Conservation (phyloP, 2,329 filamentous ascomycete species). For the Juglanconis oblonga region DNA sequence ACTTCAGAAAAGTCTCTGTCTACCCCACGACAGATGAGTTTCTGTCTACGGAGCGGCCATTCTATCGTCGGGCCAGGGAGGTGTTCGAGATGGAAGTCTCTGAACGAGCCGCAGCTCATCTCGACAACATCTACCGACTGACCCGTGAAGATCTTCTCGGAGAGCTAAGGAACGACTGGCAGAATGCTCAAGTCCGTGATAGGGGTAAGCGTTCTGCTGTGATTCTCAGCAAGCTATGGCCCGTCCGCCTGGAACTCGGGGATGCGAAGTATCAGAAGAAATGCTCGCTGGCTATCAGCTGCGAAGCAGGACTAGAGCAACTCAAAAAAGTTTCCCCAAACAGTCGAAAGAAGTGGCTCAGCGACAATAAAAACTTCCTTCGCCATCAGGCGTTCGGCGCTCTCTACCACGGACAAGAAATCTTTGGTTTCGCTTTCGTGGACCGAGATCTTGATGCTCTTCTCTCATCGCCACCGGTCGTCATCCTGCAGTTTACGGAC, state of each 20-base stretch:
- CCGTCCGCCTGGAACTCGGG: slow-evolving; percentile 36
- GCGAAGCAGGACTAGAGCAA: slow-evolving; percentile 41
- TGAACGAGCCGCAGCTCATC: slow-evolving; percentile 45
- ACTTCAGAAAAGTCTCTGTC: slow-evolving; percentile 61
- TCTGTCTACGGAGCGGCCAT: slow-evolving; percentile 47
- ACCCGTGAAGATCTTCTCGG: slow-evolving; percentile 69
- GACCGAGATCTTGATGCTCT: slow-evolving; percentile 50
- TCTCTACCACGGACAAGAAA: slow-evolving; percentile 46
- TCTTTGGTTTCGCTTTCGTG: slow-evolving; percentile 60
- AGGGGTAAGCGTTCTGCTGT: slow-evolving; percentile 37
- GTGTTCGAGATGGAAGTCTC: slow-evolving; percentile 37
- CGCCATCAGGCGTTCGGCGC: slow-evolving; percentile 62
- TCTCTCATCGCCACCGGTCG: slow-evolving; percentile 36
- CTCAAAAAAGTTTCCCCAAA: slow-evolving; percentile 29
- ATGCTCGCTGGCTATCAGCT: slow-evolving; percentile 39
- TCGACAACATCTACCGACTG: slow-evolving; percentile 71
- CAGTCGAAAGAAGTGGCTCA: slow-evolving; percentile 43
- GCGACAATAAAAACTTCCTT: slow-evolving; percentile 47
- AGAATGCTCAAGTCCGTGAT: slow-evolving; percentile 47
- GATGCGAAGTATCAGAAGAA: slow-evolving; percentile 27
- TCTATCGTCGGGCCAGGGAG: slow-evolving; percentile 51
- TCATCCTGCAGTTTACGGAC: slow-evolving; percentile 52
- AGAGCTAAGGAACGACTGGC: slow-evolving; percentile 61
- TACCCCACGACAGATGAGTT: slow-evolving; percentile 67
- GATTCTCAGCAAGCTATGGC: slow-evolving; percentile 36